Percentiles rank a stretch among this genome's conserved stretches.
phyloP scores from a whole-genome alignment of 441 rosid species.

The Gossypium schwendimanii region DNA sequence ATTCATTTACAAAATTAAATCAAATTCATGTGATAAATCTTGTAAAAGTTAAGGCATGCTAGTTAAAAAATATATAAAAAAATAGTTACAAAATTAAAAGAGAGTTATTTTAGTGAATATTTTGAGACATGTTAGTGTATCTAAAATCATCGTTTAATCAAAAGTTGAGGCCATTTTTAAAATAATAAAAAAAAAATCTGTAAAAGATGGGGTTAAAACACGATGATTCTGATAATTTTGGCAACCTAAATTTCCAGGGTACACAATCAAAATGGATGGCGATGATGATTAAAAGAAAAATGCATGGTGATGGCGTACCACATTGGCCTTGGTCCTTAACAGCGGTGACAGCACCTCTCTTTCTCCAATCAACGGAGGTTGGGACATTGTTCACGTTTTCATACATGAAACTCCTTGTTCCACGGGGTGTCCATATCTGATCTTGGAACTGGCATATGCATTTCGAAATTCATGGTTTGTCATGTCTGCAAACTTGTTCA shows the following conservation, averaged over 20 bases:
- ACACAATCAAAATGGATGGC: not conserved
- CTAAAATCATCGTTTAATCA: too few species aligned
- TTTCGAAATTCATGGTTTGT: conserved; percentile 67
- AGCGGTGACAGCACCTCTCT: conserved; percentile 57
- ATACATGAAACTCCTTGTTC: conserved; percentile 49
- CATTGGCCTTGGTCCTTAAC: conserved; percentile 84
- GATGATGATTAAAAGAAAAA: not conserved
- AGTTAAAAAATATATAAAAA: too few species aligned
- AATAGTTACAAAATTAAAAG: too few species aligned
- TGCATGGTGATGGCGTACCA: conserved; percentile 40
- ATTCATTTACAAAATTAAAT: too few species aligned
- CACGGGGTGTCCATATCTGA: conserved; percentile 41
- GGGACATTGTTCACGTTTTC: conserved; percentile 37
- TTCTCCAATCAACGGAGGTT: conserved; percentile 62
- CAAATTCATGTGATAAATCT: too few species aligned
- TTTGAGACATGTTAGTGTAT: too few species aligned
- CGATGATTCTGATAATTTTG: not conserved
- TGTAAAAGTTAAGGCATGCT: not conserved
- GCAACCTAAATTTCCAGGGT: not conserved
- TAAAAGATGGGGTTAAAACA: not conserved
- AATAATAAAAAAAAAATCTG: too few species aligned
- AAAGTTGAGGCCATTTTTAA: too few species aligned
- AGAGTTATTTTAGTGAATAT: too few species aligned
- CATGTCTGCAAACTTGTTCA: conserved; percentile 82
- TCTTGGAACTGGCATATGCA: conserved; percentile 57